Evolutionary conservation across 805 yeast species (phyloP).

Genomic region (Zygotorulaspora danielsina): DNA sequence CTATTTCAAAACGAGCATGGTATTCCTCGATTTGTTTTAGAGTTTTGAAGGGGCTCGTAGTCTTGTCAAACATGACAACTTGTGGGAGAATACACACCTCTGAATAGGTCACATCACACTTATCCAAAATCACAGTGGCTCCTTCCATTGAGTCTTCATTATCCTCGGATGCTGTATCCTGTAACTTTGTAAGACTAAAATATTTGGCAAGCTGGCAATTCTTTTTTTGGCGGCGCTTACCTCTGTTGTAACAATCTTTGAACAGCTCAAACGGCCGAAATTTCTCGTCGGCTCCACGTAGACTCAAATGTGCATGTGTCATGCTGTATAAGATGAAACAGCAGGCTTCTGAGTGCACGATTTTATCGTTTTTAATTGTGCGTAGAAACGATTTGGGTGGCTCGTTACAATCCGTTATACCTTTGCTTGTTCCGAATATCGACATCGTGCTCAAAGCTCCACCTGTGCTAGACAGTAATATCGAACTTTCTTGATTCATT

Average conservation of each 20-base stretch:
- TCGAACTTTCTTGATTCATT: no score
- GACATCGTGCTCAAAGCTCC: not conserved
- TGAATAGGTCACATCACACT: constrained; percentile 1
- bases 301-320: constrained; percentile 7
- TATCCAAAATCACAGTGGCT: constrained; percentile 4
- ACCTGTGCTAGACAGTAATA: not conserved
- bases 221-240: constrained; percentile 1
- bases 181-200: constrained; percentile 2
- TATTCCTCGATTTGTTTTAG: constrained; percentile 11
- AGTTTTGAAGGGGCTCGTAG: constrained; percentile 6
- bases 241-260: constrained; percentile 13
- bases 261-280: constrained; percentile 11
- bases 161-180: constrained; percentile 9
- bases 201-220: constrained; percentile 8
- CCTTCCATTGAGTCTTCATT: constrained; percentile 13
- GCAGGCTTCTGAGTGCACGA: constrained; percentile 12
- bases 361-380: constrained; percentile 8
- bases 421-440: not conserved
- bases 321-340: constrained; percentile 16
- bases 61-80: constrained; percentile 9
- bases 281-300: not conserved
- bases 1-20: constrained; percentile 9
- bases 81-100: constrained; percentile 15
- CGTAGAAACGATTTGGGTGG: constrained; percentile 17
- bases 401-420: not conserved